A percentile compares a stretch with the other conserved stretches of the same genome.
phyloP scores from a whole-genome alignment of 495 filamentous ascomycete species.

The Geoglossum glabrum region DNA sequence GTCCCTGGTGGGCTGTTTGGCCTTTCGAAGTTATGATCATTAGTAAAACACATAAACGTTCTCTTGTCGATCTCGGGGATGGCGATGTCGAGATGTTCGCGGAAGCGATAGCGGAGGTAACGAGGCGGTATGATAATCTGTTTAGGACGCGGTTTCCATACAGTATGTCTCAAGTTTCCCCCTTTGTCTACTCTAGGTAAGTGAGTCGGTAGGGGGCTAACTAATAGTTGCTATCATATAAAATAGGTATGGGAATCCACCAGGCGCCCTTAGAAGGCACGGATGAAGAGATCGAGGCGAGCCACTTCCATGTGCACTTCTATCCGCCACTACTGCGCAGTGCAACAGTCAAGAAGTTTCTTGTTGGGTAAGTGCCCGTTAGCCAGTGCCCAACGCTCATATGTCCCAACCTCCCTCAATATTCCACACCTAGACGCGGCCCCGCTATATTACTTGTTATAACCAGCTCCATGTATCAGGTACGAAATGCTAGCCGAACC shows the following conservation, averaged over 20 bases:
- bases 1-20: conserved; percentile 96
- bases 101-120: conserved; percentile 67
- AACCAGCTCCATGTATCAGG: conserved; percentile 11
- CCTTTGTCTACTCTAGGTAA: background rate
- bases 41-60: conserved; percentile 55
- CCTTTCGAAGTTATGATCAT: conserved; percentile 92
- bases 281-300: conserved; percentile 62
- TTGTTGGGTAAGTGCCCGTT: conserved; percentile 68
- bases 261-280: conserved; percentile 83
- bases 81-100: conserved; percentile 52
- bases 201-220: background rate
- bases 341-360: conserved; percentile 84
- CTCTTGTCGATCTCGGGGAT: conserved; percentile 56
- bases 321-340: conserved; percentile 85
- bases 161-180: conserved; percentile 27
- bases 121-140: conserved; percentile 83
- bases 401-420: too few species aligned
- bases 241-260: conserved; percentile 50
- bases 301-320: conserved; percentile 92
- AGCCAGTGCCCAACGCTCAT: too few species aligned
- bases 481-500: conserved; percentile 94
- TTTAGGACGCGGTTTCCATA: conserved; percentile 96
- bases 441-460: background rate
- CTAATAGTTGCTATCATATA: background rate
- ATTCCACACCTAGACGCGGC: too few species aligned